Percentiles rank a stretch among this genome's conserved stretches.
Conservation (phyloP, 805 yeast species). For the Alloascoidea africana region DNA sequence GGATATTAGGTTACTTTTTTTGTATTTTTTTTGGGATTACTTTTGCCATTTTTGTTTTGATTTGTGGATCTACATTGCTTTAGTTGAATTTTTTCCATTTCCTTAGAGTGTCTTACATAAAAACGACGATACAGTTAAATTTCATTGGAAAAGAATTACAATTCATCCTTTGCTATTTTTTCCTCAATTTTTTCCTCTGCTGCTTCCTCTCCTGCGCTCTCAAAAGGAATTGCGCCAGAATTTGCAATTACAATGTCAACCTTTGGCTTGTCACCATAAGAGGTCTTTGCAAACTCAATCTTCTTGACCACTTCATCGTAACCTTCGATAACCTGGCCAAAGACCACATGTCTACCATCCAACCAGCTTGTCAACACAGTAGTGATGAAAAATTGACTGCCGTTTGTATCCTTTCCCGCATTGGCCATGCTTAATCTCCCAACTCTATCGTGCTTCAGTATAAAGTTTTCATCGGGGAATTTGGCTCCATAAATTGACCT, state of each 20-base stretch:
- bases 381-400: slow-evolving; percentile 92
- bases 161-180: slow-evolving; percentile 7
- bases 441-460: slow-evolving; percentile 41
- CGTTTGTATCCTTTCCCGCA: slow-evolving; percentile 62
- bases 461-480: slow-evolving; percentile 66
- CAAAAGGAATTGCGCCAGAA: slow-evolving; percentile 54
- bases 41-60: no score
- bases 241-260: slow-evolving; percentile 48
- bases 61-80: no score
- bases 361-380: slow-evolving; percentile 87
- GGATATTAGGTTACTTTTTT: no score
- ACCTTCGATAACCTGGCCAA: slow-evolving; percentile 88
- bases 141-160: slow-evolving; percentile 5
- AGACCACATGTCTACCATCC: slow-evolving; percentile 90
- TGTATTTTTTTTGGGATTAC: no score
- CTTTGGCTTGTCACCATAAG: slow-evolving; percentile 56
- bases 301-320: slow-evolving; percentile 63
- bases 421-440: slow-evolving; percentile 66
- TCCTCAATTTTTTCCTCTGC: slow-evolving; percentile 6
- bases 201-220: slow-evolving; percentile 12
- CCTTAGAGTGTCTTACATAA: no score
- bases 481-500: slow-evolving; percentile 63
- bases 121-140: no score
- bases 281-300: slow-evolving; percentile 62
- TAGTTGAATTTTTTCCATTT: no score